Conservation (phyloP, 768 basidiomycete species). For the Tylopilus felleus region DNA sequence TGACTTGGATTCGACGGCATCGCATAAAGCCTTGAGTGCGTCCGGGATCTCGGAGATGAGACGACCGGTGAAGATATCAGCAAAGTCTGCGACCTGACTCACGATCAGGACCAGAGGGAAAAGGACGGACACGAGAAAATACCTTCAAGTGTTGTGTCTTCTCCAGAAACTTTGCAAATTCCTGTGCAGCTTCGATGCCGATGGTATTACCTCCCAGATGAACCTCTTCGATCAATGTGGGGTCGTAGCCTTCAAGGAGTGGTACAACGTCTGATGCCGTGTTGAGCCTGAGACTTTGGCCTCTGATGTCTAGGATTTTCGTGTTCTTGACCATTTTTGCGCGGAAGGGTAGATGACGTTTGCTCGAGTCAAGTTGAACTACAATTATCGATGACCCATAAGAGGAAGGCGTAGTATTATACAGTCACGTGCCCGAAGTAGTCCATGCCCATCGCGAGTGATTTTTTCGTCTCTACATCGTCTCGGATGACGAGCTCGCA, state of each 20-base stretch:
- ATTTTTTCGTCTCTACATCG: conserved; percentile 7
- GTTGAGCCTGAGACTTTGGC: conserved; percentile 65
- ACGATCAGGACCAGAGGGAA: conserved; percentile 1
- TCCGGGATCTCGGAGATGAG: conserved; percentile 92
- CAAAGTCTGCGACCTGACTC: conserved; percentile 86
- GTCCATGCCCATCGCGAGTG: not conserved
- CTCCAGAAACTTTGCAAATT: conserved; percentile 75
- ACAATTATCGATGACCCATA: conserved; percentile 19
- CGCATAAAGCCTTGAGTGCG: conserved; percentile 85
- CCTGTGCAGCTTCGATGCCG: conserved; percentile 85
- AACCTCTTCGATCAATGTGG: conserved; percentile 74
- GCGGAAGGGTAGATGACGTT: not conserved
- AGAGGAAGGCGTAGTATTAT: conserved; percentile 10
- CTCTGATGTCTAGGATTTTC: conserved; percentile 29
- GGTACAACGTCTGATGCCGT: conserved; percentile 72
- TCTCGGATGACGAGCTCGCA: not conserved
- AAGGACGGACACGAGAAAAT: not conserved
- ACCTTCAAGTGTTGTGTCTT: conserved; percentile 72
- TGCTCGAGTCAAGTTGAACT: not conserved
- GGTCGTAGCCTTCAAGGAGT: conserved; percentile 62
- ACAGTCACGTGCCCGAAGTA: conserved; percentile 22
- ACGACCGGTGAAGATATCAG: conserved; percentile 97
- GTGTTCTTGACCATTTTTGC: conserved; percentile 16
- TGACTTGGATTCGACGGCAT: conserved; percentile 76
- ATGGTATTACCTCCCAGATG: conserved; percentile 93